Percentiles rank a stretch among this genome's conserved stretches.
phyloP scores from a whole-genome alignment of 225 moss, liverwort and hornwort genomes.

The Anthoceros angustus region DNA sequence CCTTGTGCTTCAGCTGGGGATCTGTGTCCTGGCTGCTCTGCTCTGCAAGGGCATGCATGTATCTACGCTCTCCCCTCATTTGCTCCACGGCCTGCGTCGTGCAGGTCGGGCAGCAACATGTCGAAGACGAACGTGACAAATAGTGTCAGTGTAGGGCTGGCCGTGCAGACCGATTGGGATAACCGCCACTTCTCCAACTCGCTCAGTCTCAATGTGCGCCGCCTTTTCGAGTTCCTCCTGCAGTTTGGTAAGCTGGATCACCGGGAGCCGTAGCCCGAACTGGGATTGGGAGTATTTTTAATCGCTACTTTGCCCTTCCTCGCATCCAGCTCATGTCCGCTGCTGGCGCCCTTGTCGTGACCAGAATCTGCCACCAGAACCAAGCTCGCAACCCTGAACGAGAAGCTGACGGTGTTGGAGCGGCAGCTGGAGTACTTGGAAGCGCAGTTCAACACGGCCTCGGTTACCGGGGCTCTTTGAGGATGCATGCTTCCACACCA shows the following conservation, averaged over 20 bases:
- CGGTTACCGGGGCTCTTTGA: not conserved
- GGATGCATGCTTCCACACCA: no score
- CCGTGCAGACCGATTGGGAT: conserved; percentile 95
- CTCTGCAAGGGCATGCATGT: no score
- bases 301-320: not conserved
- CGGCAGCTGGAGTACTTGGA: conserved; percentile 85
- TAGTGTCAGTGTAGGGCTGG: conserved; percentile 80
- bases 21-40: no score
- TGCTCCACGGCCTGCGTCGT: no score
- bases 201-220: conserved; percentile 81
- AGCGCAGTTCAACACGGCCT: conserved; percentile 83
- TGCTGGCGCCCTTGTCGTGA: not conserved
- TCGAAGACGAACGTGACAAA: conserved; percentile 72
- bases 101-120: conserved; percentile 15
- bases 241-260: conserved; percentile 46
- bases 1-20: no score
- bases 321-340: not conserved
- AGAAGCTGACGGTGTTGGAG: conserved; percentile 80
- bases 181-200: conserved; percentile 94
- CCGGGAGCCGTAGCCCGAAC: not conserved
- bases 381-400: conserved; percentile 82
- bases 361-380: conserved; percentile 80
- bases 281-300: not conserved
- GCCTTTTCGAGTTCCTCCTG: conserved; percentile 90
- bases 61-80: no score